Evolutionary conservation across 23 red algal genomes (phyloP).

Genomic region (Gracilaria gracilis): DNA sequence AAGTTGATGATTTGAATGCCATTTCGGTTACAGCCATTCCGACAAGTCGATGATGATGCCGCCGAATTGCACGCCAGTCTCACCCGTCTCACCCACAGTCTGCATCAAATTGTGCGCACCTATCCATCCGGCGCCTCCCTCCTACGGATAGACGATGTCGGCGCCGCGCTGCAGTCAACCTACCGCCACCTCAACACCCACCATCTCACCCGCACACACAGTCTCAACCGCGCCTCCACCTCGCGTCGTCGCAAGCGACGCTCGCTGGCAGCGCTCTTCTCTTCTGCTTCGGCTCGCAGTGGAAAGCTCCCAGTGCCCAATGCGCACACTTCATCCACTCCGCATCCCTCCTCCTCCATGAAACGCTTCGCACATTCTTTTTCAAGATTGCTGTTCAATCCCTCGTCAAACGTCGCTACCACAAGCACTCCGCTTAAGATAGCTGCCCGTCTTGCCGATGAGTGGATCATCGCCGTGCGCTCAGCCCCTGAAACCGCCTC

Average conservation of each 20-base stretch:
- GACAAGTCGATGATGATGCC: background rate
- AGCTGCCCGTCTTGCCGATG: constrained; percentile 42
- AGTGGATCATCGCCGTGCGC: constrained; percentile 63
- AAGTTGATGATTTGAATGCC: no score
- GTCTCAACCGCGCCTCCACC: background rate
- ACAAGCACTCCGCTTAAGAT: constrained; percentile 12
- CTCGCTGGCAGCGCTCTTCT: constrained; percentile 16
- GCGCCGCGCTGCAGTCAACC: constrained; percentile 32
- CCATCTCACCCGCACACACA: constrained; percentile 23
- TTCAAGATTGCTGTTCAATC: constrained; percentile 18
- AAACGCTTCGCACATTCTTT: background rate
- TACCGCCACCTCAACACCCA: constrained; percentile 1
- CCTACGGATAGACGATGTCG: constrained; percentile 67
- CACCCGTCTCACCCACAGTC: constrained; percentile 31
- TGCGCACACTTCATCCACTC: background rate
- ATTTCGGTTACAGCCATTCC: background rate
- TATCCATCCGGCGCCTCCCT: constrained; percentile 34
- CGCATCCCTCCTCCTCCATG: background rate
- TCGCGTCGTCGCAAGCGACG: constrained; percentile 1
- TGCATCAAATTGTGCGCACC: constrained; percentile 28
- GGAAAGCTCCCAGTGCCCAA: background rate
- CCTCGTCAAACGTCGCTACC: background rate
- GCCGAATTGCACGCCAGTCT: constrained; percentile 26
- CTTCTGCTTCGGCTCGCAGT: constrained; percentile 8
- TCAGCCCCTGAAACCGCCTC: constrained; percentile 32